Conservation (phyloP, 139 green algal species). For the Tetraselmis chui region DNA sequence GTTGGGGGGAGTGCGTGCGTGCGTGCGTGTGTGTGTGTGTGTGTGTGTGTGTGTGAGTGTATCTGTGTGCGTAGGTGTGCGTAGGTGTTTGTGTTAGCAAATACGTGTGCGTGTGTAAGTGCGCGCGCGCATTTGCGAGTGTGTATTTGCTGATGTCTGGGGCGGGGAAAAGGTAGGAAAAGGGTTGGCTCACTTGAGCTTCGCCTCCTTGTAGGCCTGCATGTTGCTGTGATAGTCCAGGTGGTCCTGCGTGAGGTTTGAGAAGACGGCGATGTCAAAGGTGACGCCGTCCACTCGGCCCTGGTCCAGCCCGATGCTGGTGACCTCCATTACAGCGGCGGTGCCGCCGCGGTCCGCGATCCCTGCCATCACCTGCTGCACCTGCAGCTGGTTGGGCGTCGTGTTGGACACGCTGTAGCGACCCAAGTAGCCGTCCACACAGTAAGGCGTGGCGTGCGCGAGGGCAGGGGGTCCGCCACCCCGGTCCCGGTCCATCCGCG, state of each 20-base stretch:
- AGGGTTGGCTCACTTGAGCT: slow-evolving; percentile 20
- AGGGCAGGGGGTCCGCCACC: background rate
- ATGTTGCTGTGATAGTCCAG: slow-evolving; percentile 21
- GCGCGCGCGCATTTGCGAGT: too few relatives aligned
- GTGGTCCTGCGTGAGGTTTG: slow-evolving; percentile 51
- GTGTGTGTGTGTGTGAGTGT: too few relatives aligned
- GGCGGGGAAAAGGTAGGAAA: background rate
- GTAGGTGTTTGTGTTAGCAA: too few relatives aligned
- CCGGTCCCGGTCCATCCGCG: background rate
- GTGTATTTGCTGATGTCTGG: too few relatives aligned
- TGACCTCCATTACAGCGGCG: slow-evolving; percentile 59
- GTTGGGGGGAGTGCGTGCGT: too few relatives aligned
- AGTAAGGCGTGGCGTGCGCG: slow-evolving; percentile 50
- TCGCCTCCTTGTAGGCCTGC: slow-evolving; percentile 35
- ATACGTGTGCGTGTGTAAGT: too few relatives aligned
- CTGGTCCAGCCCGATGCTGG: slow-evolving; percentile 17
- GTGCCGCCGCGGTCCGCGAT: slow-evolving; percentile 73
- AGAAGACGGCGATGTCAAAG: slow-evolving; percentile 75
- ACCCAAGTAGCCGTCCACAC: slow-evolving; percentile 63
- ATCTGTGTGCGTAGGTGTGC: too few relatives aligned
- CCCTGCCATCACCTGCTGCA: slow-evolving; percentile 67
- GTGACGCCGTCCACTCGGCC: slow-evolving; percentile 36
- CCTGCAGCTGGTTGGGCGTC: slow-evolving; percentile 48
- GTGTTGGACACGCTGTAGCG: slow-evolving; percentile 51
- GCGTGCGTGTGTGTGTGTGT: too few relatives aligned